These are phyloP conservation scores for Suhomyces sp. DNA, from an alignment of 805 yeast species.

Conservation along the genomic window DNA sequence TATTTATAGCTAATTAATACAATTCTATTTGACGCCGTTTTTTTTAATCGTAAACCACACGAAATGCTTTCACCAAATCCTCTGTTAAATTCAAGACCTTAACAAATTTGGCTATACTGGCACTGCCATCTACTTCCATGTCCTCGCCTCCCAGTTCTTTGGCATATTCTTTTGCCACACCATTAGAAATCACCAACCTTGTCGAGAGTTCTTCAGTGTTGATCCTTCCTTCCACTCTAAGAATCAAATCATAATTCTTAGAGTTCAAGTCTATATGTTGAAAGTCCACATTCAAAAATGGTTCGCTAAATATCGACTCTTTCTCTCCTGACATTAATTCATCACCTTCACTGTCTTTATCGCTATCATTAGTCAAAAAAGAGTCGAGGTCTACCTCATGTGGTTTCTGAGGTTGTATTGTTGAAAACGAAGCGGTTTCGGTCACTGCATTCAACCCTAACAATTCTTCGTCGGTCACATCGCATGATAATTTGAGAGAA, in stretches of 20 bases:
- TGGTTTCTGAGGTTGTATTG: constrained; percentile 14
- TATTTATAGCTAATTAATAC: background rate
- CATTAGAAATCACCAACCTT: constrained; percentile 30
- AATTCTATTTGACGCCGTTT: background rate
- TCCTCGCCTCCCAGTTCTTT: constrained; percentile 3
- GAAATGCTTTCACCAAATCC: constrained; percentile 24
- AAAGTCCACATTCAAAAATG: constrained; percentile 14
- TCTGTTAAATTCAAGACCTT: constrained; percentile 31
- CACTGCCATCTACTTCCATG: constrained; percentile 19
- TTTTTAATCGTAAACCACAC: constrained; percentile 8
- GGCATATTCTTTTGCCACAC: constrained; percentile 9
- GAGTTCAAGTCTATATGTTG: constrained; percentile 24
- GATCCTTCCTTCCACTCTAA: constrained; percentile 17
- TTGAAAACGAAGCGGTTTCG: constrained; percentile 19
- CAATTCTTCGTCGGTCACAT: constrained; percentile 40
- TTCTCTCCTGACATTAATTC: background rate
- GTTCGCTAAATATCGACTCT: background rate
- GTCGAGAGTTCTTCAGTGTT: constrained; percentile 12
- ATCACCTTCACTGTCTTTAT: background rate
- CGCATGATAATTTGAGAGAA: constrained; percentile 32
- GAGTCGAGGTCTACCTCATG: constrained; percentile 20
- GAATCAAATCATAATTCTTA: constrained; percentile 19
- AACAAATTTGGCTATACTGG: constrained; percentile 15
- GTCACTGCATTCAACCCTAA: constrained; percentile 30
- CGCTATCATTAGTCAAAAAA: constrained; percentile 16